phyloP scores from a whole-genome alignment of 352 stramenopile genomes.

The Phytophthora kernoviae region DNA sequence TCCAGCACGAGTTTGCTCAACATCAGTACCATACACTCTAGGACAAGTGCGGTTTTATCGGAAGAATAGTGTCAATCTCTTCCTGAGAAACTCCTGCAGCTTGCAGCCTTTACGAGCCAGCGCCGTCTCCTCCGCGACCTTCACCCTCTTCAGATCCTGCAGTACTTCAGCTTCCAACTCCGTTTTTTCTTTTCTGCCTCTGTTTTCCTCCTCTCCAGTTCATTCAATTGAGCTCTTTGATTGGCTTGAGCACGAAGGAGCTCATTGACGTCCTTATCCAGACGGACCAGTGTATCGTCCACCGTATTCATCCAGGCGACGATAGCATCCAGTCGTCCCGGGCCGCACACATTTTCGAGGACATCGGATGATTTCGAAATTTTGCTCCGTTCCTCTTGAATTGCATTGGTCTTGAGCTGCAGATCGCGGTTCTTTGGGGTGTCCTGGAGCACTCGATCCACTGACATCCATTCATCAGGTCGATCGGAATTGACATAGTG shows the following conservation, averaged over 20 bases:
- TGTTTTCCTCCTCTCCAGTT: slow-evolving; percentile 21
- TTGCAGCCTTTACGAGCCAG: slow-evolving; percentile 26
- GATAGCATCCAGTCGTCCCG: slow-evolving; percentile 23
- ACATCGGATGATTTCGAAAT: slow-evolving; percentile 46
- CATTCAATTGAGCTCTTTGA: slow-evolving; percentile 9
- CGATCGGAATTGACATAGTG: slow-evolving; percentile 88
- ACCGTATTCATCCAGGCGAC: slow-evolving; percentile 33
- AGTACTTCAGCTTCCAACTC: slow-evolving; percentile 15
- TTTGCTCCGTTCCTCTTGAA: slow-evolving; percentile 37
- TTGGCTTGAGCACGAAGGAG: slow-evolving; percentile 14
- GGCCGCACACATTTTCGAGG: slow-evolving; percentile 23
- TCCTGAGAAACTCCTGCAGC: slow-evolving; percentile 23
- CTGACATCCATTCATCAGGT: slow-evolving; percentile 83
- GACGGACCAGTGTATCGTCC: slow-evolving; percentile 13
- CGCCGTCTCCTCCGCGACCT: slow-evolving; percentile 28
- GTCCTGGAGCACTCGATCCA: slow-evolving; percentile 62
- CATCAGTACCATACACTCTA: background rate
- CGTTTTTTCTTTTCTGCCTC: slow-evolving; percentile 8
- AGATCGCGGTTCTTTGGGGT: slow-evolving; percentile 53
- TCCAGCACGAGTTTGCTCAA: background rate
- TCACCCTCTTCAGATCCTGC: slow-evolving; percentile 21
- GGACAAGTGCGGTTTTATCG: slow-evolving; percentile 19
- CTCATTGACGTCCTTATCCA: slow-evolving; percentile 15
- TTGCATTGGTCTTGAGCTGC: slow-evolving; percentile 59
- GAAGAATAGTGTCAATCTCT: slow-evolving; percentile 30